Percentiles rank a stretch among this genome's conserved stretches.
Conservation (phyloP, 805 yeast genomes). For the Blastobotrys chiropterorum region DNA sequence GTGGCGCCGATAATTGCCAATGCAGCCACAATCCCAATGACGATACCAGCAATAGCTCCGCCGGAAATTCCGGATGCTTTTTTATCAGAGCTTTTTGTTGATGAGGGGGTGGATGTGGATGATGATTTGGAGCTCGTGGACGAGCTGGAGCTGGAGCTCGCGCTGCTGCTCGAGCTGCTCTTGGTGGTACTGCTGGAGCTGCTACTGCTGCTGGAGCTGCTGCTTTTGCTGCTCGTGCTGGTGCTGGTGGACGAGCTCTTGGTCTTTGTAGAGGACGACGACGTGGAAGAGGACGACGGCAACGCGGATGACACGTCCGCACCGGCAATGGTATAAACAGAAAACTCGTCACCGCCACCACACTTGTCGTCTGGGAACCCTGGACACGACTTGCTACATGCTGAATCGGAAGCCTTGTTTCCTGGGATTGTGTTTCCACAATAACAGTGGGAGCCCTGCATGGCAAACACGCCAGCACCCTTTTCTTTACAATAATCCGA, state of each 20-base stretch:
- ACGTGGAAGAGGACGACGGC: conserved; percentile 17
- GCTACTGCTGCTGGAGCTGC: conserved; percentile 15
- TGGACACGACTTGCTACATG: conserved; percentile 45
- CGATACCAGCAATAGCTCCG: conserved; percentile 60
- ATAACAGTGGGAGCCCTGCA: conserved; percentile 51
- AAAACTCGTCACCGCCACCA: conserved; percentile 47
- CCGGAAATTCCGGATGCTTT: conserved; percentile 26
- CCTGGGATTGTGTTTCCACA: conserved; percentile 50
- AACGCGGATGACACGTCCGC: conserved; percentile 19
- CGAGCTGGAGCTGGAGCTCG: conserved; percentile 12
- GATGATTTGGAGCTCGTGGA: conserved; percentile 15
- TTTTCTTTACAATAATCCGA: conserved; percentile 38
- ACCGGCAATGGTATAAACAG: conserved; percentile 24
- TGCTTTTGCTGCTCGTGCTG: conserved; percentile 15
- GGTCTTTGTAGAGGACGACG: conserved; percentile 20
- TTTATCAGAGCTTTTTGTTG: conserved; percentile 23
- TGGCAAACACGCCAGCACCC: conserved; percentile 44
- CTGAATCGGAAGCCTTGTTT: conserved; percentile 21
- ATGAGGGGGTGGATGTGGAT: conserved; percentile 19
- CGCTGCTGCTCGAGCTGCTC: conserved; percentile 15
- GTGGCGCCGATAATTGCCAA: conserved; percentile 36
- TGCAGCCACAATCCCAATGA: conserved; percentile 48
- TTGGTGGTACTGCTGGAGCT: conserved; percentile 11
- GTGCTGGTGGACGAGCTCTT: conserved; percentile 10
- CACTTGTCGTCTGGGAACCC: conserved; percentile 63